Conservation (phyloP, 768 basidiomycete species). For the Crepidotus variabilis region DNA sequence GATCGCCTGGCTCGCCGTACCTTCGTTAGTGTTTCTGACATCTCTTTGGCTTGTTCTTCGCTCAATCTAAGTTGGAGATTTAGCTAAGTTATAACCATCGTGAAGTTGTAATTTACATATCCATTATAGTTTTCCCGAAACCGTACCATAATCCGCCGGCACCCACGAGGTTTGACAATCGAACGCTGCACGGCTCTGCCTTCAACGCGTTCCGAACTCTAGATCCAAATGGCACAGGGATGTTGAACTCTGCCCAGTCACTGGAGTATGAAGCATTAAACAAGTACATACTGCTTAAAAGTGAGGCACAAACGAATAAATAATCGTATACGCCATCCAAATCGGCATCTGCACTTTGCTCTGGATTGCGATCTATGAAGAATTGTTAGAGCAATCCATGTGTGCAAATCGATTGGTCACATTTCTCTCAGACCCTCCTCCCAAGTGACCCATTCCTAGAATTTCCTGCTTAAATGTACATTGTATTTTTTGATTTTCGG, state of each 20-base stretch:
- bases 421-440: constrained; percentile 80
- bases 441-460: constrained; percentile 84
- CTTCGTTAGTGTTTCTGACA: constrained; percentile 70
- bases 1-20: constrained; percentile 26
- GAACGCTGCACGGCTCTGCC: constrained; percentile 85
- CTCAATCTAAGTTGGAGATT: constrained; percentile 50
- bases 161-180: constrained; percentile 78
- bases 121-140: constrained; percentile 83
- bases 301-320: constrained; percentile 58
- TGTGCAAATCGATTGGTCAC: constrained; percentile 33
- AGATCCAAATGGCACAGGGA: constrained; percentile 72
- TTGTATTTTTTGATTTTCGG: constrained; percentile 95
- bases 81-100: neutral
- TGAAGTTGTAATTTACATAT: constrained; percentile 48
- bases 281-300: neutral
- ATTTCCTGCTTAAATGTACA: constrained; percentile 89
- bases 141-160: constrained; percentile 90
- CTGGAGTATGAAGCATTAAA: constrained; percentile 38
- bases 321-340: constrained; percentile 87
- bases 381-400: neutral
- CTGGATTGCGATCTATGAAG: constrained; percentile 62
- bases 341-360: constrained; percentile 83
- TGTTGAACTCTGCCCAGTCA: constrained; percentile 86
- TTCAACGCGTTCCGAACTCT: constrained; percentile 84
- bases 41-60: constrained; percentile 66